Evolutionary conservation across 192 early-diverging fungal species (phyloP), one percentile per base, ranked within the genome.

Genomic region (Helicostylum pulchrum): DNA sequence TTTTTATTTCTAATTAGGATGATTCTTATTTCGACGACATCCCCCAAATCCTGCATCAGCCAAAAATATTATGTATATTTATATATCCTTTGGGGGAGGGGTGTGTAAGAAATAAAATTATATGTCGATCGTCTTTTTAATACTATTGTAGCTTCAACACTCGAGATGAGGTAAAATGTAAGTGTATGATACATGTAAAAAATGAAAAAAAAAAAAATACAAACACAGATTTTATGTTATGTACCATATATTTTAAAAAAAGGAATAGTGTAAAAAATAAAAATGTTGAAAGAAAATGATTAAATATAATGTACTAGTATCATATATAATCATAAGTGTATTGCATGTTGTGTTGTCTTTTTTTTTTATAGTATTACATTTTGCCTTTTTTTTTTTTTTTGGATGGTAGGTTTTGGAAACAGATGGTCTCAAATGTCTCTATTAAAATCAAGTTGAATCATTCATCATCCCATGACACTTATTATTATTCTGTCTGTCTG

Each of bases 361-460:
- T 36, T 19, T 30, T 31, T 15, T 55, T 48, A 34, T 55, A n/a
- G n/a, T 36, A 32, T 39, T 31, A 32, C n/a, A 17, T 34, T 55
- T 36, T 55, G 9, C 32, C 12, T 47, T 47, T 47, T 47, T 47
- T 46, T 46, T 46, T 46, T 46, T 46, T 46, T 46, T 15, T 53
- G 20, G 39, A 60, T 39, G 39, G 39, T 39, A 30, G 39, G n/a
- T 45, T 46, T 60, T 47, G 30, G 47, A 62, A 50, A 36, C 60
- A 50, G 44, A 62, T 62, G 60, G 60, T 62, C 60, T 62, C 60
- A 62, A 62, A 62, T 62, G 60, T 62, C 60, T 48, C 15, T 15
- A 48, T 48, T 17, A 17, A 48, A 17, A 48, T 48, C 12, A 17
- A 19, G 12, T 48, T 15, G 17, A 17, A 15, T 48, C 17, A 17